phyloP scores from a whole-genome alignment of 495 filamentous ascomycete genomes.

The Penicillium crystallinum region DNA sequence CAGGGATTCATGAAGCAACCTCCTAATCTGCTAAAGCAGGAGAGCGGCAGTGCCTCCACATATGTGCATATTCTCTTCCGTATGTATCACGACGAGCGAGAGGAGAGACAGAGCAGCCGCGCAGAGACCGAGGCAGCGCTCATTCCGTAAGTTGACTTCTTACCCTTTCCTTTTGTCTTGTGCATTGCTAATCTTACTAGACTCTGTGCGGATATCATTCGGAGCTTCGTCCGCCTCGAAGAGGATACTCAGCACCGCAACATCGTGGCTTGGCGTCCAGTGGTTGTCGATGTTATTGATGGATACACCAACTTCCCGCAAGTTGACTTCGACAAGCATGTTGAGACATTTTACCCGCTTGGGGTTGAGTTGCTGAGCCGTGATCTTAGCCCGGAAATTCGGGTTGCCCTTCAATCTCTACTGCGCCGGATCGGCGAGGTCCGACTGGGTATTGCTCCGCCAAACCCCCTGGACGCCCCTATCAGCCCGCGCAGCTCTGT shows the following conservation, averaged over 20 bases:
- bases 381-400: slow-evolving; percentile 73
- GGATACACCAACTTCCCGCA: slow-evolving; percentile 83
- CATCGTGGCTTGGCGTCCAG: slow-evolving; percentile 92
- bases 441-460: slow-evolving; percentile 57
- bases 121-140: slow-evolving; percentile 82
- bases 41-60: slow-evolving; percentile 84
- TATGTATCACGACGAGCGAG: slow-evolving; percentile 89
- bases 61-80: slow-evolving; percentile 91
- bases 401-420: slow-evolving; percentile 68
- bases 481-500: slow-evolving; percentile 44
- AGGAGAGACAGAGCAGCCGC: slow-evolving; percentile 73
- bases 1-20: slow-evolving; percentile 99
- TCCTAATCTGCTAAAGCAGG: slow-evolving; percentile 97
- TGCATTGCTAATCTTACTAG: slow-evolving; percentile 27
- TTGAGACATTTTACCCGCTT: slow-evolving; percentile 80
- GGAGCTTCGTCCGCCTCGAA: slow-evolving; percentile 73
- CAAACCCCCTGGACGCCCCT: slow-evolving; percentile 32
- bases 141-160: slow-evolving; percentile 62
- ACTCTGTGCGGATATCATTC: slow-evolving; percentile 87
- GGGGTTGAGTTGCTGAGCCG: slow-evolving; percentile 76
- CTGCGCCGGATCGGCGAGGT: slow-evolving; percentile 79
- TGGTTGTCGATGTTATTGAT: slow-evolving; percentile 96
- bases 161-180: neutral
- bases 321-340: slow-evolving; percentile 75
- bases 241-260: slow-evolving; percentile 95